These are phyloP conservation scores for Eimeria acervulina DNA, from an alignment of 169 alveolate species.

Conservation along the genomic window DNA sequence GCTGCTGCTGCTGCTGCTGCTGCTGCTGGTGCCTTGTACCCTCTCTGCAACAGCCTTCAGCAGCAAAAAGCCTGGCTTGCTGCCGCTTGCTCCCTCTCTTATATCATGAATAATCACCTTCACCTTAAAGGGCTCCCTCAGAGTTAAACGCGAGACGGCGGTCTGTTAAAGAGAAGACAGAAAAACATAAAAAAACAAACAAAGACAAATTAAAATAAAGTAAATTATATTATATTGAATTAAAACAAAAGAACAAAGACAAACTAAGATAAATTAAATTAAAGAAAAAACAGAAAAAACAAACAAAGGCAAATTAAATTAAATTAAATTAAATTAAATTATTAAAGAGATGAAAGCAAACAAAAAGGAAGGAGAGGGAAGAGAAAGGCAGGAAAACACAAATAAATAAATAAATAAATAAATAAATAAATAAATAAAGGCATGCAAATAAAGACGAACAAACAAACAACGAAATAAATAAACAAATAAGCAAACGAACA, in stretches of 20 bases:
- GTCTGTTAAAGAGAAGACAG: conserved; percentile 53
- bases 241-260: neutral
- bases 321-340: too few relatives aligned
- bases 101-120: conserved; percentile 84
- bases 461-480: neutral
- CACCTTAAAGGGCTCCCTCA: conserved; percentile 30
- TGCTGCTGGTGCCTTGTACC: neutral
- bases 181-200: neutral
- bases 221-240: too few relatives aligned
- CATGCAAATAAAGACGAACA: neutral
- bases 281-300: too few relatives aligned
- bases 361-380: neutral
- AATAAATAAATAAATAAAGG: neutral
- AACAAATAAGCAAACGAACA: neutral
- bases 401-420: too few relatives aligned
- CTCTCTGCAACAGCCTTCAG: conserved; percentile 71
- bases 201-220: too few relatives aligned
- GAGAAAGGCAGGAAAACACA: neutral
- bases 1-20: conserved; percentile 8
- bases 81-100: conserved; percentile 86
- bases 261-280: too few relatives aligned
- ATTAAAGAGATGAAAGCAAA: neutral
- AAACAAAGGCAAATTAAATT: too few relatives aligned
- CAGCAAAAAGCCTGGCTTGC: conserved; percentile 85
- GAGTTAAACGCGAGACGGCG: conserved; percentile 84